phyloP scores from a whole-genome alignment of 1,284 basidiomycete species.

The Cutaneotrichosporon sp. region DNA sequence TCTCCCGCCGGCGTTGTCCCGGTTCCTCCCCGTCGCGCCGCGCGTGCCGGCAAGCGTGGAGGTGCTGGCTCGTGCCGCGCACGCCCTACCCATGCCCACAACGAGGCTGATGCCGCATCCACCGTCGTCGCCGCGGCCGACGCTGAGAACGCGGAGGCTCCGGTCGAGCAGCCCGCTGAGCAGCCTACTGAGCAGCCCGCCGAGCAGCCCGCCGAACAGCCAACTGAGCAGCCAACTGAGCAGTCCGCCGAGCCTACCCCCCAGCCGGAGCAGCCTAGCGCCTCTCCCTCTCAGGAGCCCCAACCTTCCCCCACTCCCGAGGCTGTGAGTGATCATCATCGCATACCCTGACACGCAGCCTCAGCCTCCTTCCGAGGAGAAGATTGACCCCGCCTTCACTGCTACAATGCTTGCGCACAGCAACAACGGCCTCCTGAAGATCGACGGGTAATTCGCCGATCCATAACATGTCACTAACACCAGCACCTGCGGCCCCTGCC shows the following conservation, averaged over 20 bases:
- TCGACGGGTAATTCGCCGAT: constrained; percentile 1
- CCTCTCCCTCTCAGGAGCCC: background rate
- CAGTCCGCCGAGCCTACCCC: background rate
- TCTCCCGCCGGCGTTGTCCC: background rate
- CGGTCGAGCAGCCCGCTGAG: constrained; percentile 1
- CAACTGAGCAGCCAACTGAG: background rate
- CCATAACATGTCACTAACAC: background rate
- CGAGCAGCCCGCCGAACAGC: constrained; percentile 1
- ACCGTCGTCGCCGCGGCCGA: background rate
- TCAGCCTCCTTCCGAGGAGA: background rate
- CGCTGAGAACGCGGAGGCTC: background rate
- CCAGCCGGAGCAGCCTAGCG: background rate
- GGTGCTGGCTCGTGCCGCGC: background rate
- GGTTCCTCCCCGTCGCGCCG: background rate
- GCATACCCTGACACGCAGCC: background rate
- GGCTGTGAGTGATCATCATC: background rate
- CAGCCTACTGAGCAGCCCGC: background rate
- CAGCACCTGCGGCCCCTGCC: constrained; percentile 39
- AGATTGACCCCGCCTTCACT: background rate
- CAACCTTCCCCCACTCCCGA: background rate
- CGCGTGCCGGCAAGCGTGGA: background rate
- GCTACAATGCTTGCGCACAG: background rate
- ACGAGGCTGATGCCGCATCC: background rate
- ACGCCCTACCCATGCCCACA: background rate
- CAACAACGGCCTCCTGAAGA: background rate